These are phyloP conservation scores for Tubosaeta sp. DNA, from an alignment of 768 basidiomycete species.

Conservation along the genomic window DNA sequence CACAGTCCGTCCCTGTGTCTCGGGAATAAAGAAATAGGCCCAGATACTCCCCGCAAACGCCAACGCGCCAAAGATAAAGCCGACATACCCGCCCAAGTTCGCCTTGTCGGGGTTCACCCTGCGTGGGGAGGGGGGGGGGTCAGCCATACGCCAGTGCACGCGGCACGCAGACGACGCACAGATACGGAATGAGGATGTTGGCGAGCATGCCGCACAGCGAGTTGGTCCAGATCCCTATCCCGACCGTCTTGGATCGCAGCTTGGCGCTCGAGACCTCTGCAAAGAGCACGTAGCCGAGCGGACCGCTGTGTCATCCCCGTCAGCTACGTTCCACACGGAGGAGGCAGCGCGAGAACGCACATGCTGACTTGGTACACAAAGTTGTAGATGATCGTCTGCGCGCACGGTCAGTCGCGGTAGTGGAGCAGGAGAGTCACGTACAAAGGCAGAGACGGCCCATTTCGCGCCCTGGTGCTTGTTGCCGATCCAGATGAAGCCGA, in stretches of 20 bases:
- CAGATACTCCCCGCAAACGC: constrained; percentile 19
- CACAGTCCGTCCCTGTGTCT: constrained; percentile 26
- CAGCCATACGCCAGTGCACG: not conserved
- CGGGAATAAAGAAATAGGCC: constrained; percentile 26
- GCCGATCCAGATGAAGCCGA: constrained; percentile 27
- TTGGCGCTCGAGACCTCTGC: constrained; percentile 28
- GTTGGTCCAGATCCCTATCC: constrained; percentile 23
- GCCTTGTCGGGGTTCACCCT: constrained; percentile 28
- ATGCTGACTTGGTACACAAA: constrained; percentile 26
- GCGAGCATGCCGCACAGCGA: constrained; percentile 24
- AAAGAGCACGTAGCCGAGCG: constrained; percentile 26
- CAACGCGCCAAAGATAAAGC: constrained; percentile 26
- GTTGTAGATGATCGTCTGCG: constrained; percentile 28
- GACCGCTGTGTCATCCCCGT: constrained; percentile 15
- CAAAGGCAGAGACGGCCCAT: constrained; percentile 22
- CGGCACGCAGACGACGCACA: constrained; percentile 9
- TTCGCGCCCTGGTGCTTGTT: constrained; percentile 10
- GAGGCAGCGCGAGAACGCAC: too few relatives aligned
- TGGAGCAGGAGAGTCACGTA: constrained; percentile 3
- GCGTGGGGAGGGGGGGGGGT: not conserved
- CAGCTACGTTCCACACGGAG: not conserved
- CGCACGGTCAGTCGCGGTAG: not conserved
- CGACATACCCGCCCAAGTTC: constrained; percentile 26
- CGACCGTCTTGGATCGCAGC: constrained; percentile 29
- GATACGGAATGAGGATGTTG: constrained; percentile 26